phyloP scores from a whole-genome alignment of 257 asterid genomes.

The Lavandula angustifolia region DNA sequence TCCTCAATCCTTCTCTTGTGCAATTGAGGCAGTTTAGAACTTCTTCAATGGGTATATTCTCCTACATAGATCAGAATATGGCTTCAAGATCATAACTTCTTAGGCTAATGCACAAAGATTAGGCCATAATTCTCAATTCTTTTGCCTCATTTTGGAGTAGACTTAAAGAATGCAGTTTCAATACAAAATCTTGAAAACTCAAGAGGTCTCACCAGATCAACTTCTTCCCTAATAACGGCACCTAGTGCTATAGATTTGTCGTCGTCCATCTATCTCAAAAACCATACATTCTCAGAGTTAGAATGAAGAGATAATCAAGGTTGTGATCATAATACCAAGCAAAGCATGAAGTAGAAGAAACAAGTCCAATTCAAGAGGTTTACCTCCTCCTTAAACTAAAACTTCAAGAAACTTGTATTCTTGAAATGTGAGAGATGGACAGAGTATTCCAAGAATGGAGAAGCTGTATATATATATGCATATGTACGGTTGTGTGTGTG shows the following conservation, averaged over 20 bases:
- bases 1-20: slow-evolving; percentile 43
- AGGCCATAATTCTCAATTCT: not conserved
- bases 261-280: slow-evolving; percentile 28
- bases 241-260: slow-evolving; percentile 47
- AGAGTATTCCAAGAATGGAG: slow-evolving; percentile 26
- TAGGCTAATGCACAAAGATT: no score
- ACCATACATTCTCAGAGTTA: slow-evolving; percentile 27
- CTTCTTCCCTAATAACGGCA: slow-evolving; percentile 50
- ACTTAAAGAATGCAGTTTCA: not conserved
- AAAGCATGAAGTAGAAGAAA: not conserved
- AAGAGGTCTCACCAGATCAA: slow-evolving; percentile 51
- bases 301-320: no score
- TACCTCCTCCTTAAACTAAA: slow-evolving; percentile 26
- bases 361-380: not conserved
- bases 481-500: not conserved
- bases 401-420: slow-evolving; percentile 1
- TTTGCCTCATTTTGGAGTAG: not conserved
- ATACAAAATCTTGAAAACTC: not conserved
- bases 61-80: slow-evolving; percentile 39
- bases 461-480: not conserved
- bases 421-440: slow-evolving; percentile 25
- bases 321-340: not conserved
- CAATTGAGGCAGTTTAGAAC: slow-evolving; percentile 48
- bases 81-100: no score
- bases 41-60: slow-evolving; percentile 54